phyloP scores from a whole-genome alignment of 2,329 filamentous ascomycete species.

The Helicocarpus griseus region DNA sequence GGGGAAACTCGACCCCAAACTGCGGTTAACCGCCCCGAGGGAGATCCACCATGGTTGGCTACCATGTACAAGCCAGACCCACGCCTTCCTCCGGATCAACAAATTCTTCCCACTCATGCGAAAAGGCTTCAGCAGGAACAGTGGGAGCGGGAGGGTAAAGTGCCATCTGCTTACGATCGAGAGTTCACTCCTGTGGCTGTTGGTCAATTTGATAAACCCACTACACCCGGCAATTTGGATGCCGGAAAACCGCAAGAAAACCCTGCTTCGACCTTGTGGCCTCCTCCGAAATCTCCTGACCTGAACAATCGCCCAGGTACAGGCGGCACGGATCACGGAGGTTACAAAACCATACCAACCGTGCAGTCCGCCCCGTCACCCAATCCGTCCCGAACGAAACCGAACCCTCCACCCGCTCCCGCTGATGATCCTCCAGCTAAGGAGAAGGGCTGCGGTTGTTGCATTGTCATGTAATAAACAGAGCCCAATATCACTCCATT shows the following conservation, averaged over 20 bases:
- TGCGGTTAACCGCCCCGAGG: conserved; percentile 65
- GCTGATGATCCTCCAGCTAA: conserved; percentile 50
- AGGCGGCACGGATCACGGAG: conserved; percentile 31
- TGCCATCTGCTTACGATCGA: conserved; percentile 74
- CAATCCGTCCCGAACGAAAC: conserved; percentile 28
- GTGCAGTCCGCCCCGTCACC: conserved; percentile 29
- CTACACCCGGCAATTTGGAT: conserved; percentile 10
- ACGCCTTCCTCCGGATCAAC: conserved; percentile 84
- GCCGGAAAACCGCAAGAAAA: conserved; percentile 4
- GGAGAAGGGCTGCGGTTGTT: conserved; percentile 58
- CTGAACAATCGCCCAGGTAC: conserved; percentile 28
- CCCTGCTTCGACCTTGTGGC: conserved; percentile 12
- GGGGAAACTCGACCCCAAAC: conserved; percentile 45
- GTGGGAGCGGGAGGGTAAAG: conserved; percentile 86
- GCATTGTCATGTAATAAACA: conserved; percentile 72
- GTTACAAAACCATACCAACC: conserved; percentile 42
- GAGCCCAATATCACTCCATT: too few relatives aligned
- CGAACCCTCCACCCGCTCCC: conserved; percentile 38
- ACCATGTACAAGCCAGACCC: conserved; percentile 95
- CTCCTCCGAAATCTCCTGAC: conserved; percentile 23
- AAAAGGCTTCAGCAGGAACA: conserved; percentile 85
- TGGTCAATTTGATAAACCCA: conserved; percentile 21
- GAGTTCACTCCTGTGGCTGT: conserved; percentile 70
- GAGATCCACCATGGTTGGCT: conserved; percentile 90
- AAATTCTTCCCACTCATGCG: conserved; percentile 88